These are phyloP conservation scores for Phytophthora quininea DNA, from an alignment of 352 stramenopile species.

Conservation along the genomic window DNA sequence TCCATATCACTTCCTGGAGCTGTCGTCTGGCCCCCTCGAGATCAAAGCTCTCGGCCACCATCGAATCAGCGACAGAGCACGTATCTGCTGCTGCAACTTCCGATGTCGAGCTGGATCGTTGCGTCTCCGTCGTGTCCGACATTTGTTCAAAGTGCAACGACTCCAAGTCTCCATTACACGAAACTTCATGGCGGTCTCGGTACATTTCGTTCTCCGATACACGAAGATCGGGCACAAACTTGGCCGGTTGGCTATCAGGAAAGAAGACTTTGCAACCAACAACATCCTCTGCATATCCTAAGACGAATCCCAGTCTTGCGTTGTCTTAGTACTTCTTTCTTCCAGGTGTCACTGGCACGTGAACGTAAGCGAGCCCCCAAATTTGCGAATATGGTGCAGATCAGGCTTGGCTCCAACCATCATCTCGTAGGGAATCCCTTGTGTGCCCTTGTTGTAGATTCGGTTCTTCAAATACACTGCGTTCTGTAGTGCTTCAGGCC, in stretches of 20 bases:
- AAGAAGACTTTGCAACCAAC: constrained; percentile 13
- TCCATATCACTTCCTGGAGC: too few species aligned
- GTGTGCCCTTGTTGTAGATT: constrained; percentile 11
- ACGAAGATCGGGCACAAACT: constrained; percentile 10
- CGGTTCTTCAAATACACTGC: constrained; percentile 20
- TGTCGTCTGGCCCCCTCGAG: neutral
- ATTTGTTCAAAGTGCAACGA: neutral
- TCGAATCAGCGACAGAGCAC: too few species aligned
- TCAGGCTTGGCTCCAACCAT: constrained; percentile 11
- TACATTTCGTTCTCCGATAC: constrained; percentile 5
- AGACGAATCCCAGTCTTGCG: constrained; percentile 8
- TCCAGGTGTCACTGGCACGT: neutral
- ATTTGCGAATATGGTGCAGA: constrained; percentile 10
- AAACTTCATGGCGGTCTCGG: neutral
- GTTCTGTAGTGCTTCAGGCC: constrained; percentile 4
- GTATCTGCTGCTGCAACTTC: too few species aligned
- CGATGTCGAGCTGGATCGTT: too few species aligned
- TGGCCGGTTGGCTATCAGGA: constrained; percentile 9
- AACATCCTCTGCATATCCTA: constrained; percentile 13
- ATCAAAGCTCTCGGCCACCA: too few species aligned
- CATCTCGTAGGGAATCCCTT: constrained; percentile 20
- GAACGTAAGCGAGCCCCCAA: constrained; percentile 11
- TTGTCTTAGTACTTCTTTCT: constrained; percentile 2
- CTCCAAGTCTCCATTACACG: neutral
- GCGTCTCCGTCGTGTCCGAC: neutral